Evolutionary conservation across 1,284 basidiomycete species (phyloP).

Genomic region (Moniliophthora roreri): DNA sequence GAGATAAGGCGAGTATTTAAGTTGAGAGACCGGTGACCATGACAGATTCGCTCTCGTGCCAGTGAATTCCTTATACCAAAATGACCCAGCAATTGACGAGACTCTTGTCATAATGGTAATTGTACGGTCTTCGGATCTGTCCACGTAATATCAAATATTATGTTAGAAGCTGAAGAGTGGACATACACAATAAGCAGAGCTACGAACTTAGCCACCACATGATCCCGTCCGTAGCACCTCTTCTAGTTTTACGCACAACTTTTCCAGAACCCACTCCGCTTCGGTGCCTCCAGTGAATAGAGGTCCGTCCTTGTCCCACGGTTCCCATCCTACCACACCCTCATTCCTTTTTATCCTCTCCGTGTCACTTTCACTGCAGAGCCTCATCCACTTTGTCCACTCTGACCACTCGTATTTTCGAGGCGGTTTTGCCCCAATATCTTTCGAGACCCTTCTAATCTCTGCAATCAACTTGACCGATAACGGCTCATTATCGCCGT

Average conservation of each 20-base stretch:
- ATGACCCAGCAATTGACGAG: too few relatives aligned
- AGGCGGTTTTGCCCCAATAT: conserved; percentile 25
- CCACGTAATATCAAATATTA: too few relatives aligned
- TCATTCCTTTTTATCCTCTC: conserved; percentile 2
- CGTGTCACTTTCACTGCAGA: conserved; percentile 18
- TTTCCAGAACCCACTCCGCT: conserved; percentile 35
- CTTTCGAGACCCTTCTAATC: conserved; percentile 26
- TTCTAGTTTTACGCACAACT: conserved; percentile 31
- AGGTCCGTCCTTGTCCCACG: conserved; percentile 37
- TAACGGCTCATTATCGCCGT: conserved; percentile 22
- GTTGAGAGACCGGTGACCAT: too few relatives aligned
- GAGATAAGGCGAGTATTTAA: too few relatives aligned
- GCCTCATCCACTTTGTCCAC: conserved; percentile 29
- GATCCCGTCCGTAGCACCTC: conserved; percentile 24
- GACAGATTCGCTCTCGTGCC: too few relatives aligned
- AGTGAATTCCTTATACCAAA: too few relatives aligned
- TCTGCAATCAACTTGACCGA: conserved; percentile 28
- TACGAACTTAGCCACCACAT: too few relatives aligned
- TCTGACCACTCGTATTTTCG: conserved; percentile 33
- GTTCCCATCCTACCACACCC: conserved; percentile 27
- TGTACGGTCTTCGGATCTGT: too few relatives aligned
- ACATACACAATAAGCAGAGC: too few relatives aligned
- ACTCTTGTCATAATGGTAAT: too few relatives aligned
- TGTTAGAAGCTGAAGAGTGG: too few relatives aligned
- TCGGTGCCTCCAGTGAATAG: conserved; percentile 34